Percentiles rank a stretch among this genome's conserved stretches.
phyloP scores from a whole-genome alignment of 306 rosid genomes.

The Casuarina cunninghamiana region DNA sequence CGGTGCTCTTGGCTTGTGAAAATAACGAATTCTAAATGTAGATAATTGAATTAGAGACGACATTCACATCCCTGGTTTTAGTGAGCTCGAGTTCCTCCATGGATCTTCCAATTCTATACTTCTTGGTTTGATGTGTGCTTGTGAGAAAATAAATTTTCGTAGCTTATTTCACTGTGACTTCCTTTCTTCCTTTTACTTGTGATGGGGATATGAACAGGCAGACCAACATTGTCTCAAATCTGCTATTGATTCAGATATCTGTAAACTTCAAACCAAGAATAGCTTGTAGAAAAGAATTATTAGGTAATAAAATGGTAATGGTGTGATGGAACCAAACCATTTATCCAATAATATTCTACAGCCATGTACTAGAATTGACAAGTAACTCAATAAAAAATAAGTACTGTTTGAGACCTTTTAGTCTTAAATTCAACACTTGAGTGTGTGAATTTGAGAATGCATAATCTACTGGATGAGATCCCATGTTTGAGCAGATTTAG shows the following conservation, averaged over 20 bases:
- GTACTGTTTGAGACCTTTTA: too few relatives aligned
- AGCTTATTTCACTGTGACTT: background rate
- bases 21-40: slow-evolving; percentile 33
- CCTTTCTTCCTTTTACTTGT: background rate
- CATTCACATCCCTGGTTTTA: background rate
- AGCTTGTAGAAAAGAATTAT: background rate
- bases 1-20: slow-evolving; percentile 94
- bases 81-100: slow-evolving; percentile 6
- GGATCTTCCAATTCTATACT: slow-evolving; percentile 6
- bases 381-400: too few relatives aligned
- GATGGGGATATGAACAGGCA: too few relatives aligned
- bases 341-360: background rate
- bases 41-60: slow-evolving; percentile 48
- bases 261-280: background rate
- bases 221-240: too few relatives aligned
- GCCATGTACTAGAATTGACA: background rate
- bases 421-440: too few relatives aligned
- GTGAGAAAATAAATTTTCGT: background rate
- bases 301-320: background rate
- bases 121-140: slow-evolving; percentile 1
- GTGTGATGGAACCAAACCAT: background rate
- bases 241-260: background rate
- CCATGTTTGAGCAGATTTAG: too few relatives aligned
- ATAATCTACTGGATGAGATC: too few relatives aligned
- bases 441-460: too few relatives aligned